Conservation (phyloP, 139 green algal species). For the Closterium sp. region DNA sequence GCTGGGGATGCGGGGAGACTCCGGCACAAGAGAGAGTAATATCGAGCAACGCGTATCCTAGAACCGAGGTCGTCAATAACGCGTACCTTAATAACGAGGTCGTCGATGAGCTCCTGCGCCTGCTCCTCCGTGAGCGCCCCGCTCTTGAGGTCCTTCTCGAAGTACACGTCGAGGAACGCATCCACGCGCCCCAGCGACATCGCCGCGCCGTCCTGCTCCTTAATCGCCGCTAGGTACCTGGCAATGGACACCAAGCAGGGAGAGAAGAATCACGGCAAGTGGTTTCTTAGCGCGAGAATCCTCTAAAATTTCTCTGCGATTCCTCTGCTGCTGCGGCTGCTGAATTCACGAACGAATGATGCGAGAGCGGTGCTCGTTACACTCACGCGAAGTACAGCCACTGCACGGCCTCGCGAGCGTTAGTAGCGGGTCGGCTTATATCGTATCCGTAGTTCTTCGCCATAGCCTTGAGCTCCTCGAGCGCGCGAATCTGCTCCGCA, state of each 20-base stretch:
- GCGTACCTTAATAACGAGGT: constrained; percentile 68
- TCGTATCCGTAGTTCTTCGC: constrained; percentile 67
- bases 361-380: background rate
- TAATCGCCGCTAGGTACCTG: constrained; percentile 72
- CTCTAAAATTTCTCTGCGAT: too few species aligned
- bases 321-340: too few species aligned
- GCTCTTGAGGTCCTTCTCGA: constrained; percentile 61
- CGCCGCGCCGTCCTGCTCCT: constrained; percentile 77
- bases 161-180: constrained; percentile 76
- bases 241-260: background rate
- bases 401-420: constrained; percentile 70
- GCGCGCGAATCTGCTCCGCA: constrained; percentile 67
- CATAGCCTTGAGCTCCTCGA: constrained; percentile 74
- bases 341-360: background rate
- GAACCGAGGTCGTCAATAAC: constrained; percentile 6
- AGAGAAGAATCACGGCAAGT: too few species aligned
- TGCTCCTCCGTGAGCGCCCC: constrained; percentile 59
- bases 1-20: background rate
- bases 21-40: background rate
- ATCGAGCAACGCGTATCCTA: background rate
- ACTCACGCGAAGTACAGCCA: constrained; percentile 68
- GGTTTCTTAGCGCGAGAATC: too few species aligned
- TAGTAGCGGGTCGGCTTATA: constrained; percentile 60
- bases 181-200: constrained; percentile 78
- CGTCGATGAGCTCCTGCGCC: constrained; percentile 71